A percentile compares a stretch with the other conserved stretches of the same genome.
Conservation (phyloP, 345 rosid species). For the Boechera divaricarpa region DNA sequence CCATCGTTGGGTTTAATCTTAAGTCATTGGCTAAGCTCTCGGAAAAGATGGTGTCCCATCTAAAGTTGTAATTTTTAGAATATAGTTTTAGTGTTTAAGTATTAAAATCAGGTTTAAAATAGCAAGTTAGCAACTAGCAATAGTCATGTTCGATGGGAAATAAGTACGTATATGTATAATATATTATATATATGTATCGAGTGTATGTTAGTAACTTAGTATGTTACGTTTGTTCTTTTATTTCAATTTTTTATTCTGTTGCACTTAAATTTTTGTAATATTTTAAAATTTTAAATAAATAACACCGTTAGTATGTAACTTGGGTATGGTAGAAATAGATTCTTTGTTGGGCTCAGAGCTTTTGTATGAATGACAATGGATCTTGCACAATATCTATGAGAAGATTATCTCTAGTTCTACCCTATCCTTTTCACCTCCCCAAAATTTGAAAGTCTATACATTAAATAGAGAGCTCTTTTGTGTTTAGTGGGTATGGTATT, state of each 20-base stretch:
- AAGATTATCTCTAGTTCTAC: background rate
- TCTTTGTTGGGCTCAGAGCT: background rate
- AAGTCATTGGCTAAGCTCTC: conserved; percentile 62
- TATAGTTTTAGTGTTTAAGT: background rate
- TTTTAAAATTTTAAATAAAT: background rate
- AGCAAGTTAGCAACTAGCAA: background rate
- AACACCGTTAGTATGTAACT: background rate
- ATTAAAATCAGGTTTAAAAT: conserved; percentile 5
- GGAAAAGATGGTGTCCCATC: conserved; percentile 48
- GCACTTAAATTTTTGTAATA: background rate
- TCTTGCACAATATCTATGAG: background rate
- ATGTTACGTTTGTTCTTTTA: background rate
- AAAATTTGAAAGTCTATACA: background rate
- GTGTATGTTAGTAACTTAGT: background rate
- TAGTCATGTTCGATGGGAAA: background rate
- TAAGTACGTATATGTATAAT: background rate
- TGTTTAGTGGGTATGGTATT: no score
- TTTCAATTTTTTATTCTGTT: background rate
- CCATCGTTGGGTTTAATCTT: conserved; percentile 65
- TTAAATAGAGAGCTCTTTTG: no score
- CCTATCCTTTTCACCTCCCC: conserved; percentile 16
- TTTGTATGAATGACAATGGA: background rate
- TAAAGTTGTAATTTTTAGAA: background rate
- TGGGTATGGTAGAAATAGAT: background rate
- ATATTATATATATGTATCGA: background rate